These are phyloP conservation scores for Botrytis elliptica DNA, from an alignment of 2,329 filamentous ascomycete genomes.

Conservation along the genomic window DNA sequence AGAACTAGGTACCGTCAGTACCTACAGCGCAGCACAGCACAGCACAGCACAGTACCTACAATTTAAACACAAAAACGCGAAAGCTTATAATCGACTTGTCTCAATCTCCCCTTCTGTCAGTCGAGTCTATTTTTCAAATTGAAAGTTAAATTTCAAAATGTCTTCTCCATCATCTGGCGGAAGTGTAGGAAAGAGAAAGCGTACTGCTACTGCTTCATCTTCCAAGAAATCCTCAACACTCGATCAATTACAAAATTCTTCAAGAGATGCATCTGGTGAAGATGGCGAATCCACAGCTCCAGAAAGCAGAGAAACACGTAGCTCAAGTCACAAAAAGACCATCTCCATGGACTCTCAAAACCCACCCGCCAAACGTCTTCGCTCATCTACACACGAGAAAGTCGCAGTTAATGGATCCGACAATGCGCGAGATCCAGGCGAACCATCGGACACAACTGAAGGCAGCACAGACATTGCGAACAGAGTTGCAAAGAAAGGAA, in stretches of 20 bases:
- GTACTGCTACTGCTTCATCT: slow-evolving; percentile 54
- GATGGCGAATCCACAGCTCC: slow-evolving; percentile 73
- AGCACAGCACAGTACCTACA: background rate
- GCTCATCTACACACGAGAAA: slow-evolving; percentile 44
- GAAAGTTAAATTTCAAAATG: slow-evolving; percentile 29
- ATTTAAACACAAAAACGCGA: slow-evolving; percentile 6
- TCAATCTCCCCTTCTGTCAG: slow-evolving; percentile 1
- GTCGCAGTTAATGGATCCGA: slow-evolving; percentile 38
- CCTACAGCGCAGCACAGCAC: no score
- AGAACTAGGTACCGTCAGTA: background rate
- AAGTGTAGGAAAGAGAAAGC: slow-evolving; percentile 72
- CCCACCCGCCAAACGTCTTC: slow-evolving; percentile 70
- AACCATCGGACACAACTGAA: slow-evolving; percentile 69
- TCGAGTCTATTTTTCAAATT: background rate
- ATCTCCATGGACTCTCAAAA: slow-evolving; percentile 46
- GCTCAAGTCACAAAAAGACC: slow-evolving; percentile 56
- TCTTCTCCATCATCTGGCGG: slow-evolving; percentile 41
- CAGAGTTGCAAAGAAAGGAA: slow-evolving; percentile 57
- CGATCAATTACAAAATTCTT: slow-evolving; percentile 65
- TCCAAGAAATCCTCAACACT: slow-evolving; percentile 51
- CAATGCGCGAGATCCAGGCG: slow-evolving; percentile 58
- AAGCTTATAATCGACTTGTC: background rate
- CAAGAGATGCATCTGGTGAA: slow-evolving; percentile 79
- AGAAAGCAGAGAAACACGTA: slow-evolving; percentile 48
- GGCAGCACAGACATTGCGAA: slow-evolving; percentile 66